Conservation (phyloP, 768 basidiomycete species). For the Leccinum rimulosum region DNA sequence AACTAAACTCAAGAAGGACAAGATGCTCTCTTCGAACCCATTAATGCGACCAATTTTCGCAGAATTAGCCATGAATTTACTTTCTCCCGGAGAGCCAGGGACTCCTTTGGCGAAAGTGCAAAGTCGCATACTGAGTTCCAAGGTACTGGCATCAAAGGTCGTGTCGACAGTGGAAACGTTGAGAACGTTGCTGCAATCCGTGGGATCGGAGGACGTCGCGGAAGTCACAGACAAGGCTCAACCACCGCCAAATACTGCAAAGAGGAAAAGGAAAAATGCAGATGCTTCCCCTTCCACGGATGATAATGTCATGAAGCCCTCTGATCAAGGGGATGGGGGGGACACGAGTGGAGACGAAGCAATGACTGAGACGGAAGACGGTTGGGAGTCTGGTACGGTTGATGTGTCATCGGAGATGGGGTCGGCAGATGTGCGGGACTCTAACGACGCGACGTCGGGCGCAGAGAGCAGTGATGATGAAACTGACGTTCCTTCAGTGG, state of each 20-base stretch:
- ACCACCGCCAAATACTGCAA: conserved; percentile 5
- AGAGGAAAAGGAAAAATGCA: conserved; percentile 11
- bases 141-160: conserved; percentile 62
- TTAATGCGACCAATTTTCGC: conserved; percentile 44
- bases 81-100: conserved; percentile 38
- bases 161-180: conserved; percentile 50
- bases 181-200: conserved; percentile 36
- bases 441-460: conserved; percentile 28
- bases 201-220: conserved; percentile 15
- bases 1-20: conserved; percentile 75
- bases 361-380: conserved; percentile 20
- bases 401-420: conserved; percentile 23
- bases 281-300: background rate
- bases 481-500: conserved; percentile 13
- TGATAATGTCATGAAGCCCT: background rate
- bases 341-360: conserved; percentile 7
- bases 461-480: conserved; percentile 27
- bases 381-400: conserved; percentile 45
- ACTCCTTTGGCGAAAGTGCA: conserved; percentile 59
- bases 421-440: background rate
- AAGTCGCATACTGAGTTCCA: conserved; percentile 73
- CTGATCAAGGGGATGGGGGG: conserved; percentile 18
- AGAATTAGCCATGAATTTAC: conserved; percentile 40
- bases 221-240: conserved; percentile 17
- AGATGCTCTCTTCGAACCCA: conserved; percentile 48